phyloP scores from a whole-genome alignment of 2,329 filamentous ascomycete genomes.

The Microsporum canis region DNA sequence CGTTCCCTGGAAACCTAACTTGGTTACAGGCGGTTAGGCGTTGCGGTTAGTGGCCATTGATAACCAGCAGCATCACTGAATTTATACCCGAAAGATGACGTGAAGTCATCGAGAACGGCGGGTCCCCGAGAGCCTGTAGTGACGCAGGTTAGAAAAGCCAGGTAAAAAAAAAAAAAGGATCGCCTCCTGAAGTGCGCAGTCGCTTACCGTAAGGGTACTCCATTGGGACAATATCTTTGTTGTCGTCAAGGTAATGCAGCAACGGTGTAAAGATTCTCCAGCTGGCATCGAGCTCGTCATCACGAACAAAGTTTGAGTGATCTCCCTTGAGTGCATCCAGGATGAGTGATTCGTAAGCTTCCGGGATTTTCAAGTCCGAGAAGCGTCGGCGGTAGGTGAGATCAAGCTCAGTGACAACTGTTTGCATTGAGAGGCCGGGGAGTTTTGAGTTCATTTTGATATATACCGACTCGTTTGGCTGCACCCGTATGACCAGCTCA shows the following conservation, averaged over 20 bases:
- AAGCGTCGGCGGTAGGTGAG: slow-evolving; percentile 96
- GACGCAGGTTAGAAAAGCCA: background rate
- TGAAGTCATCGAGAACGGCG: slow-evolving; percentile 94
- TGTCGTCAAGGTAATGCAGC: slow-evolving; percentile 94
- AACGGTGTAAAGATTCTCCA: slow-evolving; percentile 98
- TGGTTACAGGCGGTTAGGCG: slow-evolving; percentile 70
- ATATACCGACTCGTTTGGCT: slow-evolving; percentile 98
- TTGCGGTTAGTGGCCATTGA: slow-evolving; percentile 77
- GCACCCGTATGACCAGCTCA: slow-evolving; percentile 97
- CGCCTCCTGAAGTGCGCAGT: background rate
- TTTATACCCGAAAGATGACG: slow-evolving; percentile 94
- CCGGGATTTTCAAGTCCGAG: slow-evolving; percentile 97
- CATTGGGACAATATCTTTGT: slow-evolving; percentile 99
- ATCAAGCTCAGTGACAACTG: slow-evolving; percentile 94
- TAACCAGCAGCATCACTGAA: slow-evolving; percentile 95
- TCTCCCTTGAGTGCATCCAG: slow-evolving; percentile 96
- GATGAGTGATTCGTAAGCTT: slow-evolving; percentile 96
- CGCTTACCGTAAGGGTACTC: slow-evolving; percentile 93
- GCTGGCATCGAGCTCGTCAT: slow-evolving; percentile 91
- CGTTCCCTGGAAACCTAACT: background rate
- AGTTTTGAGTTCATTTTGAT: slow-evolving; percentile 99
- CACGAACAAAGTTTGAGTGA: slow-evolving; percentile 97
- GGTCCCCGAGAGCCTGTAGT: slow-evolving; percentile 83
- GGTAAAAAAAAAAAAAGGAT: background rate
- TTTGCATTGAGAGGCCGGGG: slow-evolving; percentile 97